Percentiles rank a stretch among this genome's conserved stretches.
Conservation (phyloP, 768 basidiomycete genomes). For the Phanerochaete sordida region DNA sequence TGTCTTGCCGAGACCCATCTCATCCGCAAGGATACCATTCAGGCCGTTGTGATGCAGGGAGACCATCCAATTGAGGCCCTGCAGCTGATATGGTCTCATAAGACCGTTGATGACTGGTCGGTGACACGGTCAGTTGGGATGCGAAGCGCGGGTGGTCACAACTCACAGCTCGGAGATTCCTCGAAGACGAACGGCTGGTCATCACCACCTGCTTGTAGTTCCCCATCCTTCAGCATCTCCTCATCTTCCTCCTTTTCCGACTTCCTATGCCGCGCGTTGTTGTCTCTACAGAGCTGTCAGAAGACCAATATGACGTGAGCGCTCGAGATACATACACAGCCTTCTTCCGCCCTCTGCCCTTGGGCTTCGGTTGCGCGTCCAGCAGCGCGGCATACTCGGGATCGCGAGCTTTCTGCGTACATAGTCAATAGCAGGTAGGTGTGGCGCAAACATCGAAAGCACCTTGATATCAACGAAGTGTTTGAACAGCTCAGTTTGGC, state of each 20-base stretch:
- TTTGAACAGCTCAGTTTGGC: conserved; percentile 96
- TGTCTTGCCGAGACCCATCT: conserved; percentile 99
- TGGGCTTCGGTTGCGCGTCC: conserved; percentile 81
- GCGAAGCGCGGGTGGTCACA: not conserved
- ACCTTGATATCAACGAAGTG: conserved; percentile 98
- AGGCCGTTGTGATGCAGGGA: conserved; percentile 94
- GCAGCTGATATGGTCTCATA: conserved; percentile 94
- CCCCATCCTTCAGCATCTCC: conserved; percentile 86
- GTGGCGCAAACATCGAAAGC: not conserved
- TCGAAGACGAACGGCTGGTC: conserved; percentile 95
- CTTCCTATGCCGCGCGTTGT: conserved; percentile 81
- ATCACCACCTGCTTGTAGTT: conserved; percentile 72
- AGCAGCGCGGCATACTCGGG: conserved; percentile 90
- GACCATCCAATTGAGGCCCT: conserved; percentile 97
- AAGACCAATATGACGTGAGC: not conserved
- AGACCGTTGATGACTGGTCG: conserved; percentile 74
- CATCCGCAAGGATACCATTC: conserved; percentile 96
- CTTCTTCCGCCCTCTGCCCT: conserved; percentile 84
- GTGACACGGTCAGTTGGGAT: not conserved
- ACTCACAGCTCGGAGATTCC: conserved; percentile 82
- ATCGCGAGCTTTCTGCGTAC: conserved; percentile 75
- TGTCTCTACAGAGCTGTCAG: conserved; percentile 46
- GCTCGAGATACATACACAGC: conserved; percentile 46
- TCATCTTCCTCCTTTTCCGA: conserved; percentile 99
- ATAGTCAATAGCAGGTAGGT: not conserved